Evolutionary conservation across 768 basidiomycete genomes (phyloP), one percentile per base, ranked within the genome.

Genomic region (Coprinellus aureogranulatus): DNA sequence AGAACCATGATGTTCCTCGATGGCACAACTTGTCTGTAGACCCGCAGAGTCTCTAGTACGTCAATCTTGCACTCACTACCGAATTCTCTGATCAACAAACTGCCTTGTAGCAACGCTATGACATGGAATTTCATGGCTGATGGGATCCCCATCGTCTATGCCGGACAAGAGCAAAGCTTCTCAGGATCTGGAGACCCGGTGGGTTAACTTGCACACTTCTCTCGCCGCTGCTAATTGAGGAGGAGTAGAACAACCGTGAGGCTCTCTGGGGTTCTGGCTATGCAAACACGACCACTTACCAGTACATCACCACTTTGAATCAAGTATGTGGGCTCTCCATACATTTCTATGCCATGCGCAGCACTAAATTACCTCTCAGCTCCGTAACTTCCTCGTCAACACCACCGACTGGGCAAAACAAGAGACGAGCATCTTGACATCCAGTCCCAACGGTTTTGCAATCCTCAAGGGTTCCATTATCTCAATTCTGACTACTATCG

Each of bases 91-190:
- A n/a, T n/a, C n/a, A n/a, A n/a, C n/a, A n/a, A n/a, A n/a, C n/a
- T n/a, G n/a, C 39, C 47, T 42, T 40, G 34, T 44, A 87, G 85
- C 64, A 91, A 91, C 67, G 87, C 88, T 14, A 85, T 91, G 84
- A 73, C 83, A 9, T 83, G 88, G 64, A 85, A 74, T 57, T 91
- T 89, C 69, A 84, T 91, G 82, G 81, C 82, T 49, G 90, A 91
- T 58, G 89, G 90, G n/a, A 89, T 90, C 62, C 90, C 90, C 0
- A 84, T 92, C 58, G 81, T 90, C 11, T 92, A 92, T 68, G 89
- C 90, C 59, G 90, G 90, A 1, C 88, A 89, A 70, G 90, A 92
- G 64, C 90, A 91, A 67, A 73, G 77, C 40, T 86, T 89, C 68
- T 74, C 71, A 55, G 90, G 90, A 31, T 73, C 71, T 64, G 71